Conservation (phyloP, 2,329 filamentous ascomycete species). For the Alternaria triticina region DNA sequence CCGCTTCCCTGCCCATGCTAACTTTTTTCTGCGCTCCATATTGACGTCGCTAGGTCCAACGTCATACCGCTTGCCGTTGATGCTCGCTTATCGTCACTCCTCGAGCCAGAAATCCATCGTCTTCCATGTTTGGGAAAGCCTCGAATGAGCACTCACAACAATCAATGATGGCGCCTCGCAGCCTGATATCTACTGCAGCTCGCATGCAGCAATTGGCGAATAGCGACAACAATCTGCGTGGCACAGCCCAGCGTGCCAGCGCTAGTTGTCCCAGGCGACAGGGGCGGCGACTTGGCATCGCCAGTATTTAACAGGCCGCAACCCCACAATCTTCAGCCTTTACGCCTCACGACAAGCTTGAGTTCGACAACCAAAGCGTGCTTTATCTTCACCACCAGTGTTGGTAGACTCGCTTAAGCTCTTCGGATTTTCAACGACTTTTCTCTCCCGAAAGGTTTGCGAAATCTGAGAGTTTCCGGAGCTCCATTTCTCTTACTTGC, state of each 20-base stretch:
- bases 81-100: constrained; percentile 11
- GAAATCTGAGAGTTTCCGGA: constrained; percentile 58
- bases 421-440: constrained; percentile 43
- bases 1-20: background rate
- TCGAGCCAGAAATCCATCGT: constrained; percentile 16
- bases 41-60: constrained; percentile 12
- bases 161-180: constrained; percentile 25
- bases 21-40: background rate
- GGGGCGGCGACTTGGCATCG: constrained; percentile 37
- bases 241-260: constrained; percentile 41
- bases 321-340: constrained; percentile 34
- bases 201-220: constrained; percentile 38
- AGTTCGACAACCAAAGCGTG: constrained; percentile 51
- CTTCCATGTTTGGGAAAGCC: constrained; percentile 17
- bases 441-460: constrained; percentile 40
- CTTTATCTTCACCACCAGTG: constrained; percentile 43
- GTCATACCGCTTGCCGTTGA: constrained; percentile 22
- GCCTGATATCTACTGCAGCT: constrained; percentile 24
- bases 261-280: constrained; percentile 34
- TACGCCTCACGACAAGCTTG: constrained; percentile 50
- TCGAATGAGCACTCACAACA: constrained; percentile 23
- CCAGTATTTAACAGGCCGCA: constrained; percentile 38
- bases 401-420: constrained; percentile 45
- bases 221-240: constrained; percentile 19
- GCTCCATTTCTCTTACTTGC: constrained; percentile 55